Evolutionary conservation across 768 basidiomycete genomes (phyloP).

Genomic region (Guyanaporus albipodus): DNA sequence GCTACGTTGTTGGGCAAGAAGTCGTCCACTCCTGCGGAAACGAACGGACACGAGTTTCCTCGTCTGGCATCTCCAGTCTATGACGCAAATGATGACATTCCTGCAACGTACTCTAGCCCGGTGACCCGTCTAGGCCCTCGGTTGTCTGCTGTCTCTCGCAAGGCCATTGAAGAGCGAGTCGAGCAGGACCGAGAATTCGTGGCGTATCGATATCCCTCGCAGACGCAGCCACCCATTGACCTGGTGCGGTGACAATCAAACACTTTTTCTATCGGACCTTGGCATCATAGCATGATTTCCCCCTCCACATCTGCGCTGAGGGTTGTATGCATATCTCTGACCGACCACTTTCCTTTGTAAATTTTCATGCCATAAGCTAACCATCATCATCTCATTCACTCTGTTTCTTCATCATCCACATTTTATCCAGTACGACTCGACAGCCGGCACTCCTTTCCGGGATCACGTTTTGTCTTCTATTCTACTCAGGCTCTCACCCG

Average conservation of each 20-base stretch:
- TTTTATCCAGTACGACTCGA: constrained; percentile 15
- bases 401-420: constrained; percentile 12
- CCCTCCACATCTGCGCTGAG: constrained; percentile 2
- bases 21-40: constrained; percentile 24
- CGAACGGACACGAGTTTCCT: constrained; percentile 49
- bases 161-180: constrained; percentile 74
- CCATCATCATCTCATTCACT: constrained; percentile 20
- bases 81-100: constrained; percentile 48
- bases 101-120: constrained; percentile 46
- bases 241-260: constrained; percentile 43
- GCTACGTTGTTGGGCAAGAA: constrained; percentile 63
- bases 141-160: constrained; percentile 63
- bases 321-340: constrained; percentile 8
- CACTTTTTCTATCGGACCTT: not conserved
- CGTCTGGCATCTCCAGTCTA: constrained; percentile 40
- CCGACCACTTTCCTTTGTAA: constrained; percentile 15
- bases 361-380: constrained; percentile 15
- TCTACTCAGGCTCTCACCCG: constrained; percentile 10
- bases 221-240: constrained; percentile 58
- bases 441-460: constrained; percentile 23
- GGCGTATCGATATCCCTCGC: constrained; percentile 83
- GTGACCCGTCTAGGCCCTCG: constrained; percentile 49
- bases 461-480: constrained; percentile 20
- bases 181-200: constrained; percentile 83
- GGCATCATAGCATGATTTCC: constrained; percentile 2